Evolutionary conservation across 257 asterid genomes (phyloP), one percentile per base, ranked within the genome.

Genomic region (Solanum lignicaule): DNA sequence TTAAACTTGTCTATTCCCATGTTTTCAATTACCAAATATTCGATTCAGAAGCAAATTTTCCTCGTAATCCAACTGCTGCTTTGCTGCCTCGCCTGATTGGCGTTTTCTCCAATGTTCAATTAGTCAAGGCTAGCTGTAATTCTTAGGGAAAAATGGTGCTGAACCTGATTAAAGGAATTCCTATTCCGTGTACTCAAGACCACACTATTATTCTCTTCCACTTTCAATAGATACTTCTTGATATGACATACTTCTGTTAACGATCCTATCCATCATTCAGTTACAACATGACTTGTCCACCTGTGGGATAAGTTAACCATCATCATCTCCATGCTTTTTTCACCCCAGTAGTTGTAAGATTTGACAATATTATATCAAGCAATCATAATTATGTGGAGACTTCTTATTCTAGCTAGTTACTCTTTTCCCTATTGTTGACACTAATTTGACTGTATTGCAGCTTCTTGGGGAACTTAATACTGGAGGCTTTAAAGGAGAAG

Each of bases 381-480:
- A 73, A 73, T 33, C 81, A 20, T 41, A 25, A 79, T 31, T 82
- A 48, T 9, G 20, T 1, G 27, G 20, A 9, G 29, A 18, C 69
- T 9, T 48, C 29, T 82, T 82, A 18, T 27, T 79, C 68, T 6
- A 82, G 20, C 18, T 27, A 4, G 18, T 29, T 16, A 21, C 85
- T 27, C n/a, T 15, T 82, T 48, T 82, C 41, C 69, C 41, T 82
- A 4, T 18, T 48, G 16, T 82, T 46, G 85, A 48, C 27, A 29
- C 85, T 18, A 39, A 82, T 84, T 62, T 86, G 75, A 18, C 65
- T 58, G 69, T 81, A 74, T 83, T 90, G 95, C 95, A 96, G 99
- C 97, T 95, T 86, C 89, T 95, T 75, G 93, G 95, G 86, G 99
- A 97, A 89, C 95, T 97, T 23, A 95, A 95, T 90, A 88, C 68